A percentile compares a stretch with the other conserved stretches of the same genome.
phyloP scores from a whole-genome alignment of 108 stramenopile species.

The Nitzschia putrida region DNA sequence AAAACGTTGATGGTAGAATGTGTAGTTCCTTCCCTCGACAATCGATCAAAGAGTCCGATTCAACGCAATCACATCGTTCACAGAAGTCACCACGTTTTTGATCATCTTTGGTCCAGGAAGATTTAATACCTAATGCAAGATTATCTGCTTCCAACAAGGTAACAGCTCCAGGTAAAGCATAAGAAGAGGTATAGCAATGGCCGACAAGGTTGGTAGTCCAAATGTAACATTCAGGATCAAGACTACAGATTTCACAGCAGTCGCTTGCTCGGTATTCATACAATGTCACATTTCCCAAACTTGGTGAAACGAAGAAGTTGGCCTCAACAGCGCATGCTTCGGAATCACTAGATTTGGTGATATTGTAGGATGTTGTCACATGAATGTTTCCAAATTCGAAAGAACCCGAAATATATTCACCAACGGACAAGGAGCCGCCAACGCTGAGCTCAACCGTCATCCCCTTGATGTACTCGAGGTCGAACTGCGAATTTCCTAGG shows the following conservation, averaged over 20 bases:
- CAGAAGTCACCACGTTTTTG: slow-evolving; percentile 20
- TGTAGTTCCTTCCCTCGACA: slow-evolving; percentile 25
- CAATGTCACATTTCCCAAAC: neutral
- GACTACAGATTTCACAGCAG: slow-evolving; percentile 15
- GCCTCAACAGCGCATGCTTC: neutral
- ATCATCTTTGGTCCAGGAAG: slow-evolving; percentile 16
- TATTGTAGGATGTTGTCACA: neutral
- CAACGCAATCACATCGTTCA: slow-evolving; percentile 14
- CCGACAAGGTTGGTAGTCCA: slow-evolving; percentile 3
- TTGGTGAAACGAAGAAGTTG: neutral
- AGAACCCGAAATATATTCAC: neutral
- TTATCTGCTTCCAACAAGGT: neutral
- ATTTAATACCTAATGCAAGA: neutral
- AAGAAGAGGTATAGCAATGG: slow-evolving; percentile 20
- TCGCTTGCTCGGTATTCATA: slow-evolving; percentile 2
- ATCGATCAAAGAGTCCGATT: slow-evolving; percentile 15
- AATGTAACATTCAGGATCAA: slow-evolving; percentile 17
- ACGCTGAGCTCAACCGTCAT: slow-evolving; percentile 21
- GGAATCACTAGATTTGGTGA: neutral
- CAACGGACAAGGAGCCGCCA: slow-evolving; percentile 10
- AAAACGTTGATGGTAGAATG: slow-evolving; percentile 21
- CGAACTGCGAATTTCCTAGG: slow-evolving; percentile 24
- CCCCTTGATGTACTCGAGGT: slow-evolving; percentile 22
- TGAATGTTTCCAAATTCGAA: slow-evolving; percentile 1
- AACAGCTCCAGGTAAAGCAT: neutral